Evolutionary conservation across 1,284 basidiomycete genomes (phyloP), one percentile per base, ranked within the genome.

Genomic region (Cutaneotrichosporon sp.): DNA sequence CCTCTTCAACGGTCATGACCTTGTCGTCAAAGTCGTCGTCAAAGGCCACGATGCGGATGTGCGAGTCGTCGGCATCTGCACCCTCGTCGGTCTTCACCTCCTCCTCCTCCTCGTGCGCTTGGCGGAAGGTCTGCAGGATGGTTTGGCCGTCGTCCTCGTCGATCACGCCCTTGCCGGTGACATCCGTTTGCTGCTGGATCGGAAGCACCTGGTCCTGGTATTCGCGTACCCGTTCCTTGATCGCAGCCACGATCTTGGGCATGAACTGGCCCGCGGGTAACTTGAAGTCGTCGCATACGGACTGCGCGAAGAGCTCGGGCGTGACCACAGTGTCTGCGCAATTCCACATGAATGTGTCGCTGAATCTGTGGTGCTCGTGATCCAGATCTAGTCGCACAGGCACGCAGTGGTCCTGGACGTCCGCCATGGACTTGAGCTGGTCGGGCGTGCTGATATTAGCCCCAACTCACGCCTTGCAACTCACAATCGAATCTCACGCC

Each of bases 311-410:
- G 33, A 84, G 75, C 66, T 96, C 90, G 3, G 92, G 89, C 0
- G 89, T 88, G 32, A 96, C 84, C 48, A 90, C 79, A 2, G 88
- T 84, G 72, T 97, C 94, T 89, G 68, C 86, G 48, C 93, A 77
- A 68, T 98, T 97, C 94, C 94, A 99, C 31, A 94, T 83, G 73
- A 98, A 97, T 0, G 94, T 93, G 71, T 99, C 94, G 33, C 91
- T 84, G 79, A 97, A 84, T 74, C 87, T 89, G 70, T 88, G 86
- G 67, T 90, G 87, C 46, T 82, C 81, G 50, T 94, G 85, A 63
- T 98, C 96, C 64, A 97, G 85, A 73, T 98, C 96, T 46, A 99
- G 78, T 19, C 94, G 84, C 47, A 98, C 88, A 3, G 94, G 94
- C 6, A 98, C 87, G 32, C 97, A 83, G 63, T 72, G 67, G 46